Base-by-base conservation (phyloP, 441 rosid genomes). In the Euphorbia celastroides region DNA sequence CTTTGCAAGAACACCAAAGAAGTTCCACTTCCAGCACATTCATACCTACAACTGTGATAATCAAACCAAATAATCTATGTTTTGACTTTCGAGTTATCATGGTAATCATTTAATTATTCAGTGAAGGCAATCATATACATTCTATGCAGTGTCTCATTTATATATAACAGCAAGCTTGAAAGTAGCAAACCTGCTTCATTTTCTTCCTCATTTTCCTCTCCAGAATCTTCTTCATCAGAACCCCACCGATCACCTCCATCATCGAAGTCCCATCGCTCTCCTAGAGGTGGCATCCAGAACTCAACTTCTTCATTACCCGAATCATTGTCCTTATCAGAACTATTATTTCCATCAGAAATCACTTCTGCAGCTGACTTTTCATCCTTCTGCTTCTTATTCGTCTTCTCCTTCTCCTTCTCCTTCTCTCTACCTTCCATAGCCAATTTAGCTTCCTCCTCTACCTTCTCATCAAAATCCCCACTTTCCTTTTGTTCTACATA, bases 231-330 rank as follows among this genome's bases (percentile, higher is more conserved):
- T 9, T 78, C 82, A 68, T 69, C 94, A 13, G 96, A 90, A 51
- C 86, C 91, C 97, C 99, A 87, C 38, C 96, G 73, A 79, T 83
- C 94, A 57, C 82, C 83, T 61, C 93, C 94, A 38, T 86, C 88
- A 34, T 91, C 99, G 51, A 84, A 84, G 83, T 91, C 96, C 96
- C 97, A 91, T 27, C 96, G 92, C 5, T 86, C 86, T 23, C 96
- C 97, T 28, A 30, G 78, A 0, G 96, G 92, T 50, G 97, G 97
- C 76, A 91, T 77, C 99, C 99, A 94, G 81, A 91, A 91, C 22
- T 88, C 96, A 64, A 46, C 78, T 62, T 85, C 95, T 68, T 84
- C 97, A 12, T 73, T 74, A 68, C 83, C 90, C 11, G 74, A 75
- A 71, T 84, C 90, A 74, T 76, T 78, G 14, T 79, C 84, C 65